phyloP scores from a whole-genome alignment of 129 eudicot species.

The Pseudognaphalium luteoalbum region DNA sequence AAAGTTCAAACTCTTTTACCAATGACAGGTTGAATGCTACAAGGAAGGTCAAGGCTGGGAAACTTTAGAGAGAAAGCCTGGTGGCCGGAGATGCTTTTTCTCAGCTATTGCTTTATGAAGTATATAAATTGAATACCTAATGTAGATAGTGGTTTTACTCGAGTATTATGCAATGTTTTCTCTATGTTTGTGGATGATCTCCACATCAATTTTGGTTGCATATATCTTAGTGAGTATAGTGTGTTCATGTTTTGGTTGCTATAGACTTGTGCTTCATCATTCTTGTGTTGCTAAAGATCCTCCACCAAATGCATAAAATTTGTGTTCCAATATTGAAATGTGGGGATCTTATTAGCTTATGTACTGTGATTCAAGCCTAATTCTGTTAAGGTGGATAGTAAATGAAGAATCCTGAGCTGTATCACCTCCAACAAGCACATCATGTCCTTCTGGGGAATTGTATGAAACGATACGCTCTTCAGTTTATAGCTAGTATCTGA shows the following conservation, averaged over 20 bases:
- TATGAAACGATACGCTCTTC: too few species aligned
- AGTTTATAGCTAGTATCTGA: too few species aligned
- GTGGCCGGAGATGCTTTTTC: constrained; percentile 59
- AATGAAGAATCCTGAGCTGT: too few species aligned
- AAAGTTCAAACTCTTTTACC: not conserved
- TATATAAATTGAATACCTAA: not conserved
- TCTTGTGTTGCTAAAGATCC: too few species aligned
- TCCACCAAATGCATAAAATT: too few species aligned
- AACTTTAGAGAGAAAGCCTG: constrained; percentile 34
- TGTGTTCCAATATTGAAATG: too few species aligned
- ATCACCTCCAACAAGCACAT: too few species aligned
- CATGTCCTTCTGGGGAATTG: too few species aligned
- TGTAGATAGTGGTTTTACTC: not conserved
- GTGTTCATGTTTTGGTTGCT: not conserved
- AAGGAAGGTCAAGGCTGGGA: constrained; percentile 73
- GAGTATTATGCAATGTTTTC: not conserved
- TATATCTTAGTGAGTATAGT: not conserved
- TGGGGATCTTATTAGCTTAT: too few species aligned
- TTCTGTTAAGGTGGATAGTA: too few species aligned
- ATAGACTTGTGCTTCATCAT: not conserved
- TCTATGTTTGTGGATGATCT: not conserved
- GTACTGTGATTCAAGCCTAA: too few species aligned
- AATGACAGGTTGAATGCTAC: constrained; percentile 71
- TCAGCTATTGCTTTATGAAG: constrained; percentile 54
- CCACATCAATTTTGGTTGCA: constrained; percentile 2